A percentile compares a stretch with the other conserved stretches of the same genome.
These are phyloP conservation scores for Venturiaceae sp. DNA, from an alignment of 2,329 filamentous ascomycete genomes.

Conservation along the genomic window DNA sequence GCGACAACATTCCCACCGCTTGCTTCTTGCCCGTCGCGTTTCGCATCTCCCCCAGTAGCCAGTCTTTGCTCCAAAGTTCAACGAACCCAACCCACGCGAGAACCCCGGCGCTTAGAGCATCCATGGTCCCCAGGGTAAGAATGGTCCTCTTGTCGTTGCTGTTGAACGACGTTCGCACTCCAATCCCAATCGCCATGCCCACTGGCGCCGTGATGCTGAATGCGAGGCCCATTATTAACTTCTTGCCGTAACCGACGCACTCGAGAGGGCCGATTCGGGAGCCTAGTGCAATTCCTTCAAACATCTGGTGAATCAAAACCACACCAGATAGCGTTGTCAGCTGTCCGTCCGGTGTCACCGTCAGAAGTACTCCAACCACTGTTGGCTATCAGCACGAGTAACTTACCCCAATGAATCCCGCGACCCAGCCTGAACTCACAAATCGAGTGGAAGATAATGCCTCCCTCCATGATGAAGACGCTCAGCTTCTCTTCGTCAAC, in stretches of 20 bases:
- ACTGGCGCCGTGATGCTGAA: conserved; percentile 67
- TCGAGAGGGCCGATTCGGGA: conserved; percentile 56
- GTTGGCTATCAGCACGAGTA: no score
- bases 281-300: conserved; percentile 67
- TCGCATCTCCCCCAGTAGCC: conserved; percentile 46
- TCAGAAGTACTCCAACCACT: conserved; percentile 56
- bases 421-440: conserved; percentile 42
- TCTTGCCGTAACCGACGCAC: conserved; percentile 28
- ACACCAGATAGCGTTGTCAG: conserved; percentile 47
- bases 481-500: conserved; percentile 51
- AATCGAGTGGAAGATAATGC: conserved; percentile 67
- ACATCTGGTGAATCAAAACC: conserved; percentile 70
- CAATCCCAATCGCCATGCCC: conserved; percentile 73
- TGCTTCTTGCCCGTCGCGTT: conserved; percentile 41
- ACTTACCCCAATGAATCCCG: no score
- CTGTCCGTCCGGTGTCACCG: conserved; percentile 40
- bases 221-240: conserved; percentile 50
- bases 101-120: conserved; percentile 66
- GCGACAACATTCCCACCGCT: conserved; percentile 37
- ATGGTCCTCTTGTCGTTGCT: conserved; percentile 61
- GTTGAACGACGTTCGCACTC: conserved; percentile 61
- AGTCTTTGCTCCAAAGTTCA: conserved; percentile 71
- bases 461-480: conserved; percentile 61
- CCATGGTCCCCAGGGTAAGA: conserved; percentile 62
- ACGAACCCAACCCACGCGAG: conserved; percentile 72